Conservation (phyloP, 108 stramenopile species). For the Mayamaea pseudoterrestris region DNA sequence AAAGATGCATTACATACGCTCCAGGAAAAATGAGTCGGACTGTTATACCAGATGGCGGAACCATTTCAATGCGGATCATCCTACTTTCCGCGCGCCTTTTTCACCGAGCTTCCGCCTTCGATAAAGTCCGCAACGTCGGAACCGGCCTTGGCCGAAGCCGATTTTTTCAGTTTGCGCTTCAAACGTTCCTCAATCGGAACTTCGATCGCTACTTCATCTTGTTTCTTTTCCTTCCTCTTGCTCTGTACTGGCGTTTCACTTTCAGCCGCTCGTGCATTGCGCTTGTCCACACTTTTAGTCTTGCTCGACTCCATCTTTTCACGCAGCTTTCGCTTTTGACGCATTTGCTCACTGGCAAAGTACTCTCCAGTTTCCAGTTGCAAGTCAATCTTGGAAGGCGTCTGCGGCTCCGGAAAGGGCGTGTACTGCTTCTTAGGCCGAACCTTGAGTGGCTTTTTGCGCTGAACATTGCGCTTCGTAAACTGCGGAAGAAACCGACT, state of each 20-base stretch:
- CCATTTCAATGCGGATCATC: too few relatives aligned
- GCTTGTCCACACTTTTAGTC: constrained; percentile 37
- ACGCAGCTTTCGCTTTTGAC: constrained; percentile 47
- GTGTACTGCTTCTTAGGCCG: constrained; percentile 88
- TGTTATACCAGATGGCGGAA: too few relatives aligned
- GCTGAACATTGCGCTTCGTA: constrained; percentile 88
- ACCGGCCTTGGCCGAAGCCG: background rate
- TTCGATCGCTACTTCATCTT: background rate
- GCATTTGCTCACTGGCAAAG: constrained; percentile 60
- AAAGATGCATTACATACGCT: too few relatives aligned
- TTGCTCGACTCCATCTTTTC: constrained; percentile 25
- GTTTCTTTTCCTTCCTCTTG: background rate
- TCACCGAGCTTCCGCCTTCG: background rate
- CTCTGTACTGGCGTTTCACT: constrained; percentile 4
- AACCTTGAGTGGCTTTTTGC: constrained; percentile 25
- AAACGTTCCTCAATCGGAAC: background rate
- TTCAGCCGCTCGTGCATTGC: constrained; percentile 36
- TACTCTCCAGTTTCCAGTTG: constrained; percentile 92
- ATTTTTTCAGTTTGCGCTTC: background rate
- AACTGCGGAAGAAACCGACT: constrained; percentile 94
- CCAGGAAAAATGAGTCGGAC: too few relatives aligned
- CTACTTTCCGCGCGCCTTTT: too few relatives aligned
- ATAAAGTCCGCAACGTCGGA: background rate
- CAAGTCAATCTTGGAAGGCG: constrained; percentile 87
- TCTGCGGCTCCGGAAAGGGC: constrained; percentile 92